Percentiles rank a stretch among this genome's conserved stretches.
Conservation (phyloP, 2,329 filamentous ascomycete genomes). For the Penicillium janthinellum region DNA sequence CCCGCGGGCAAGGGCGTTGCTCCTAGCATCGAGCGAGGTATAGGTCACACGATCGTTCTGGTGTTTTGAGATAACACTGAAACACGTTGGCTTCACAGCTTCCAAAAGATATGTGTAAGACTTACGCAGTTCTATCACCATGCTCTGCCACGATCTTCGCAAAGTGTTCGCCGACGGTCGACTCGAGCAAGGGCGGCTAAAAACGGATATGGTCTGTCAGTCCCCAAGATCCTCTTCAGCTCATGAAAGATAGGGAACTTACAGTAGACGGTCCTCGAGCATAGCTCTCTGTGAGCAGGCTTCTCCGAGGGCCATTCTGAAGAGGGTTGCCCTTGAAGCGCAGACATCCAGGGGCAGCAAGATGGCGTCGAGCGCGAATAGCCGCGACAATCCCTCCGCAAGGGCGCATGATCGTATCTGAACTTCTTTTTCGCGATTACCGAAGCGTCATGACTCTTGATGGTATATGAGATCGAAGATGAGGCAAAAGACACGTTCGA, state of each 20-base stretch:
- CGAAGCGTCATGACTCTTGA: slow-evolving; percentile 13
- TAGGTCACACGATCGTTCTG: slow-evolving; percentile 73
- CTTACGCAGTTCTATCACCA: slow-evolving; percentile 56
- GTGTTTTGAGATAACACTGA: slow-evolving; percentile 59
- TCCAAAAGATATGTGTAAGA: slow-evolving; percentile 7
- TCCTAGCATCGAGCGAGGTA: slow-evolving; percentile 70
- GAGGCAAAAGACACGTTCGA: not conserved
- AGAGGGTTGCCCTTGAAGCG: not conserved
- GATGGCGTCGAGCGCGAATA: slow-evolving; percentile 5
- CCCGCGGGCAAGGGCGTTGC: slow-evolving; percentile 73
- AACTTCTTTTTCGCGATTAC: not conserved
- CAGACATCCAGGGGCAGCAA: not conserved
- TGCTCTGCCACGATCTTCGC: slow-evolving; percentile 44
- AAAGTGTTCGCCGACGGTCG: slow-evolving; percentile 52
- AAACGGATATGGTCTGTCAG: not conserved
- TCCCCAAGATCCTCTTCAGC: not conserved
- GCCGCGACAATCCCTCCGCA: slow-evolving; percentile 8
- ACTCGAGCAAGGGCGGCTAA: slow-evolving; percentile 50
- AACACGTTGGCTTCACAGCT: not conserved
- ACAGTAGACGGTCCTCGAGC: slow-evolving; percentile 29
- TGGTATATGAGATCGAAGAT: not conserved
- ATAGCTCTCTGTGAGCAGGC: slow-evolving; percentile 28
- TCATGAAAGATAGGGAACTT: not conserved
- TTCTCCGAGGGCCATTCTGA: slow-evolving; percentile 9
- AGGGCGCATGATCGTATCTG: slow-evolving; percentile 18